Percentiles rank a stretch among this genome's conserved stretches.
phyloP scores from a whole-genome alignment of 2,329 filamentous ascomycete species.

The Rhynchosporium secalis region DNA sequence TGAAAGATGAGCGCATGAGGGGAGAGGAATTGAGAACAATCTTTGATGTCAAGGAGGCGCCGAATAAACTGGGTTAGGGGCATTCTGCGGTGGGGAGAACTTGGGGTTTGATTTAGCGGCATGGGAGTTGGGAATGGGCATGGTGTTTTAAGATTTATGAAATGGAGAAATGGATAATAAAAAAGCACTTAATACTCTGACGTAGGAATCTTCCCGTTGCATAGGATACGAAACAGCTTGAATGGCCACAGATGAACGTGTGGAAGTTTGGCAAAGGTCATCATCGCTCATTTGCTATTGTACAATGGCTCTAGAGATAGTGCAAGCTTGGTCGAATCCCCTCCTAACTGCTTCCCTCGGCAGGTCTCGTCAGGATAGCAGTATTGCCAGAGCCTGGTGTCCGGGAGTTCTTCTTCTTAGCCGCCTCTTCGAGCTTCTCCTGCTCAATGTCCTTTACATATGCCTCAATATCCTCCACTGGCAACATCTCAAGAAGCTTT shows the following conservation, averaged over 20 bases:
- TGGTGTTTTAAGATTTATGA: slow-evolving; percentile 24
- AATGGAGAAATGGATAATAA: neutral
- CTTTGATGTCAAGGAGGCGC: slow-evolving; percentile 74
- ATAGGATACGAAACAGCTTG: neutral
- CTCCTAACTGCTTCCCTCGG: slow-evolving; percentile 34
- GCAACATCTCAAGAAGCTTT: slow-evolving; percentile 88
- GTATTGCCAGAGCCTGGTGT: slow-evolving; percentile 69
- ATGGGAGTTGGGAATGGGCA: slow-evolving; percentile 21
- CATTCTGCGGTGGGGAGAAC: neutral
- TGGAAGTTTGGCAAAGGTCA: slow-evolving; percentile 8
- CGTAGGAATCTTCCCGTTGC: neutral
- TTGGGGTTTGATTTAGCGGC: slow-evolving; percentile 38
- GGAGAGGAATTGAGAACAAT: slow-evolving; percentile 61
- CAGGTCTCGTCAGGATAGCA: slow-evolving; percentile 67
- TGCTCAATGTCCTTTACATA: slow-evolving; percentile 99
- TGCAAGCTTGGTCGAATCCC: slow-evolving; percentile 24
- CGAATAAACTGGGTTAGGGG: slow-evolving; percentile 71
- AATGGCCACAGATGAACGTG: neutral
- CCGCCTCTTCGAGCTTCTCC: slow-evolving; percentile 98
- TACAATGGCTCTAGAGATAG: slow-evolving; percentile 38
- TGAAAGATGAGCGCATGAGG: slow-evolving; percentile 81
- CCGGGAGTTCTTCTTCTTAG: slow-evolving; percentile 88
- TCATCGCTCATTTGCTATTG: slow-evolving; percentile 40
- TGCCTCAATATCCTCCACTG: slow-evolving; percentile 91
- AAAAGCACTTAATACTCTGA: neutral